These are phyloP conservation scores for Aspergillus sp. DNA, from an alignment of 2,329 filamentous ascomycete species.

Conservation along the genomic window DNA sequence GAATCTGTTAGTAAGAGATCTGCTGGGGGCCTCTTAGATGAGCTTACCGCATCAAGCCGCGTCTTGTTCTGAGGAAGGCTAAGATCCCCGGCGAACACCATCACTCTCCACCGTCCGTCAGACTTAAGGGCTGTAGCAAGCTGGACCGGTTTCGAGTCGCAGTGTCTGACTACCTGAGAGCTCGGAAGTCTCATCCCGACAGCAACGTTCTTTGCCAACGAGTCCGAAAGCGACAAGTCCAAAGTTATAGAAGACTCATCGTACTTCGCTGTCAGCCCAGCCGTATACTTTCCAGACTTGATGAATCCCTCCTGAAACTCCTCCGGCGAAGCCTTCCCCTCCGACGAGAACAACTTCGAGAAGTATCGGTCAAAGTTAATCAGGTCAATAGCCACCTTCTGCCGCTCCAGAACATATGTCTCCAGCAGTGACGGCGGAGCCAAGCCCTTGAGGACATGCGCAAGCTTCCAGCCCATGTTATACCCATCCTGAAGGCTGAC, in stretches of 20 bases:
- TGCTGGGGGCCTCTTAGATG: background rate
- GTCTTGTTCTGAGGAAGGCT: conserved; percentile 25
- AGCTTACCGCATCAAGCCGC: conserved; percentile 46
- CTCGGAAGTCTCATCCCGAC: conserved; percentile 58
- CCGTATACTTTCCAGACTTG: conserved; percentile 62
- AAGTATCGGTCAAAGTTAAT: conserved; percentile 65
- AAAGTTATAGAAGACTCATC: conserved; percentile 55
- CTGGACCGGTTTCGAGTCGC: conserved; percentile 63
- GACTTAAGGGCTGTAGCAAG: conserved; percentile 55
- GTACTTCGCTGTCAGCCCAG: conserved; percentile 63
- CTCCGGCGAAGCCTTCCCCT: conserved; percentile 48
- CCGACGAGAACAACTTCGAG: conserved; percentile 57
- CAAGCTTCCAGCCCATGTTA: conserved; percentile 66
- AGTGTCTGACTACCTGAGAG: conserved; percentile 63
- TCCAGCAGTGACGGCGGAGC: conserved; percentile 51
- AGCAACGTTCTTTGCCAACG: conserved; percentile 41
- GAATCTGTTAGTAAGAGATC: conserved; percentile 13
- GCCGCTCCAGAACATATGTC: conserved; percentile 60
- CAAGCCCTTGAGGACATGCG: conserved; percentile 52
- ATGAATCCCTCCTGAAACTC: conserved; percentile 63
- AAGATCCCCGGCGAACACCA: conserved; percentile 56
- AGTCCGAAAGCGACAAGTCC: conserved; percentile 36
- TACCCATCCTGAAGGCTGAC: conserved; percentile 62
- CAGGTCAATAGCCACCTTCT: conserved; percentile 59
- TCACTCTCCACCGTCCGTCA: conserved; percentile 57